A percentile compares a stretch with the other conserved stretches of the same genome.
phyloP scores from a whole-genome alignment of 768 basidiomycete species.

The Pulveroboletus sp. region DNA sequence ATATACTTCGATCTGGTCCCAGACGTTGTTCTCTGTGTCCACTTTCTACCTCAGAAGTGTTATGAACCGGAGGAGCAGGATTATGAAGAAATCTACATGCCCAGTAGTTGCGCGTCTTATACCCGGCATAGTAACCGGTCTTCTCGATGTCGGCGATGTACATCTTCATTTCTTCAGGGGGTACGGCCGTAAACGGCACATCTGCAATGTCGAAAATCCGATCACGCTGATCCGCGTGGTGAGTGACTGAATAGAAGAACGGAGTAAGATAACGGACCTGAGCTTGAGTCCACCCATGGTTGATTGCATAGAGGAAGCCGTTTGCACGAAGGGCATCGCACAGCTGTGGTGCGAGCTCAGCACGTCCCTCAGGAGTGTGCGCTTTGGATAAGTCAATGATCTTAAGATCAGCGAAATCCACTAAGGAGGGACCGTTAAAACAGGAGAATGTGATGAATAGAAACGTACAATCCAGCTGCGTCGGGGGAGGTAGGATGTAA shows the following conservation, averaged over 20 bases:
- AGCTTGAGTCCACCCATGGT: constrained; percentile 38
- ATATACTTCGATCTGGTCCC: no score
- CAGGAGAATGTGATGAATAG: not conserved
- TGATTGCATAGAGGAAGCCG: constrained; percentile 40
- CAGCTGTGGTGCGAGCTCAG: constrained; percentile 9
- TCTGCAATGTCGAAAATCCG: constrained; percentile 39
- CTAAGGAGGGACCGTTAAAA: constrained; percentile 4
- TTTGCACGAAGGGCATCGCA: constrained; percentile 39
- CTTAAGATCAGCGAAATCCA: constrained; percentile 45
- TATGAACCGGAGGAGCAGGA: not conserved
- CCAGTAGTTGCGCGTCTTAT: no score
- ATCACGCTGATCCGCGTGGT: constrained; percentile 31
- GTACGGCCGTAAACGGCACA: constrained; percentile 6
- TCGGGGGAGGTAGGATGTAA: constrained; percentile 30
- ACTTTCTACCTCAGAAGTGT: constrained; percentile 40
- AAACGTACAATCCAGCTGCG: constrained; percentile 31
- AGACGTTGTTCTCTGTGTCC: constrained; percentile 25
- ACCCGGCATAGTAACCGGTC: no score
- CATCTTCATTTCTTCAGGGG: no score
- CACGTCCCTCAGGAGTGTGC: constrained; percentile 33
- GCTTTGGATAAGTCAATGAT: constrained; percentile 44
- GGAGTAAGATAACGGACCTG: constrained; percentile 8
- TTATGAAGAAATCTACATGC: not conserved
- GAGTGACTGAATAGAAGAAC: not conserved
- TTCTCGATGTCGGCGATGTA: no score